These are phyloP conservation scores for Talaromyces adpressus DNA, from an alignment of 495 filamentous ascomycete genomes.

Conservation along the genomic window DNA sequence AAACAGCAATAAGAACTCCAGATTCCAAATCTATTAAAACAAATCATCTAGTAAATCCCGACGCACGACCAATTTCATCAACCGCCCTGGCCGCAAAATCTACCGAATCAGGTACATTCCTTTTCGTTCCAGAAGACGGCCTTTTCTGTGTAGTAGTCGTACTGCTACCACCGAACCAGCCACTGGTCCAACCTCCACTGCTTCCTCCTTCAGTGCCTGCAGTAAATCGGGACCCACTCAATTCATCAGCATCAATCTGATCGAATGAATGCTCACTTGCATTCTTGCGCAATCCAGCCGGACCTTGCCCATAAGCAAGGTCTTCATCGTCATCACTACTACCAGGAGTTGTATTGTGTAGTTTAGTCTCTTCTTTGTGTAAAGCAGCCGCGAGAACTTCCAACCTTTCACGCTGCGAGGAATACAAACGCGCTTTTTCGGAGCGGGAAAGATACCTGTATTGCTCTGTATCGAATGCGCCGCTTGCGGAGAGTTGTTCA, in stretches of 20 bases:
- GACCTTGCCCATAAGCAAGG: slow-evolving; percentile 30
- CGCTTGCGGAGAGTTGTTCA: slow-evolving; percentile 48
- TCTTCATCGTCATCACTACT: slow-evolving; percentile 34
- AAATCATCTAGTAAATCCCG: slow-evolving; percentile 8
- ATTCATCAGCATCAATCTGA: slow-evolving; percentile 68
- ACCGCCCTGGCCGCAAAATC: slow-evolving; percentile 26
- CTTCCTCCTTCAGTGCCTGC: slow-evolving; percentile 10
- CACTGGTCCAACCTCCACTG: slow-evolving; percentile 21
- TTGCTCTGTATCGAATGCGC: slow-evolving; percentile 59
- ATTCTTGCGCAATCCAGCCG: slow-evolving; percentile 57
- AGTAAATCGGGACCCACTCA: slow-evolving; percentile 17
- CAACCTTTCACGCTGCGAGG: slow-evolving; percentile 66
- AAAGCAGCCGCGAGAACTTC: slow-evolving; percentile 64
- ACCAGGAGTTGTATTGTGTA: slow-evolving; percentile 19
- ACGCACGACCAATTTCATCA: slow-evolving; percentile 16
- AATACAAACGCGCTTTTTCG: slow-evolving; percentile 63
- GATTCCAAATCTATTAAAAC: neutral
- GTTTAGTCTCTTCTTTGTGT: slow-evolving; percentile 59
- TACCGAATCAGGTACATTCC: slow-evolving; percentile 14
- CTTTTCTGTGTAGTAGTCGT: slow-evolving; percentile 11
- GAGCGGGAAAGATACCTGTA: slow-evolving; percentile 46
- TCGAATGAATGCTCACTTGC: slow-evolving; percentile 75
- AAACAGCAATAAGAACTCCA: neutral
- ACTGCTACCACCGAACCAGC: slow-evolving; percentile 30
- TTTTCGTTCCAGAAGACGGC: neutral